Evolutionary conservation across 139 green algal genomes (phyloP).

Genomic region (Gonium pectorale): DNA sequence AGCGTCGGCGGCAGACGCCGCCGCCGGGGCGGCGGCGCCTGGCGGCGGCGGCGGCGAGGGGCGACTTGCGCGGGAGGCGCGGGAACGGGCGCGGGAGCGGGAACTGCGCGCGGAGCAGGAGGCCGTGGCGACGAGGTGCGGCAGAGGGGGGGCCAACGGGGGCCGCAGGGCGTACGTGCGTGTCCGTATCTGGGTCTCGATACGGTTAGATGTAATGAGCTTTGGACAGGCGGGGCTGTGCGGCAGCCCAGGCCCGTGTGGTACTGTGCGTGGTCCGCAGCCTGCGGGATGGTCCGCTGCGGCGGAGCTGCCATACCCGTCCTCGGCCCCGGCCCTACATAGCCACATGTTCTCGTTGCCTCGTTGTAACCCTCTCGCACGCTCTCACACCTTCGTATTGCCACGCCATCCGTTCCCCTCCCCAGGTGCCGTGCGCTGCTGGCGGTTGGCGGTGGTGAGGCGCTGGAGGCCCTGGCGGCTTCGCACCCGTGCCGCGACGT

Average conservation of each 20-base stretch:
- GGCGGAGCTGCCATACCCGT: background rate
- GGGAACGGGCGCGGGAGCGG: background rate
- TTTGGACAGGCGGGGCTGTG: background rate
- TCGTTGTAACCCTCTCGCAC: background rate
- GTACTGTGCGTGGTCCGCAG: background rate
- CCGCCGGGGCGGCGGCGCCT: too few relatives aligned
- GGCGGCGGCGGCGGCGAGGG: background rate
- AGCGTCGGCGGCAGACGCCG: too few relatives aligned
- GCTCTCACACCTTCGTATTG: background rate
- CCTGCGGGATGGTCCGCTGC: background rate
- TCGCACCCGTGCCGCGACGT: constrained; percentile 43
- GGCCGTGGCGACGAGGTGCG: background rate
- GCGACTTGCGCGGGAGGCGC: too few relatives aligned
- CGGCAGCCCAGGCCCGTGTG: background rate
- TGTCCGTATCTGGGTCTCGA: too few relatives aligned
- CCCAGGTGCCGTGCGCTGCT: constrained; percentile 36
- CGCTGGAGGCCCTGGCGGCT: constrained; percentile 15
- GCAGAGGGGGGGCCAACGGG: background rate
- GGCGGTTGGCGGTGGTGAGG: constrained; percentile 35
- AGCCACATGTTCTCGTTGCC: background rate
- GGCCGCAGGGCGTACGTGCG: background rate
- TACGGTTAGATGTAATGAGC: too few relatives aligned
- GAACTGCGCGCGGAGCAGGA: background rate
- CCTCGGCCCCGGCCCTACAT: background rate
- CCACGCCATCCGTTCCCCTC: background rate